phyloP scores from a whole-genome alignment of 768 basidiomycete genomes.

The Panellus pusillus region DNA sequence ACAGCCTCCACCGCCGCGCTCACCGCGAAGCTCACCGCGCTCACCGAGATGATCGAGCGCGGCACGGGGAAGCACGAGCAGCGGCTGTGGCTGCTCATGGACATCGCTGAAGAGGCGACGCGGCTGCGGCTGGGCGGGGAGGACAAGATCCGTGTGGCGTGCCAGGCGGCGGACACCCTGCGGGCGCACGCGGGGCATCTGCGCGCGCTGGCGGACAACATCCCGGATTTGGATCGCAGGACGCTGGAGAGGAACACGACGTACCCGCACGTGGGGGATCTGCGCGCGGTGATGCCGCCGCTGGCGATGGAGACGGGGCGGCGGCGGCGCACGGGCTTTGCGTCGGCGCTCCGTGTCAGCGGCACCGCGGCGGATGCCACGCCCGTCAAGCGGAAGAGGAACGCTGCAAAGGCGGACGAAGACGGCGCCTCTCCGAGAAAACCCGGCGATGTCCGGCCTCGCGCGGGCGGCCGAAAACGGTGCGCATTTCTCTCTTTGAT shows the following conservation, averaged over 20 bases:
- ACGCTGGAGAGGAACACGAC: slow-evolving; percentile 61
- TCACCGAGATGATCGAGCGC: slow-evolving; percentile 77
- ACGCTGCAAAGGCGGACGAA: slow-evolving; percentile 38
- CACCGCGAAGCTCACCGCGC: slow-evolving; percentile 72
- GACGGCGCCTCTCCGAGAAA: slow-evolving; percentile 43
- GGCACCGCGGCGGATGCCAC: slow-evolving; percentile 57
- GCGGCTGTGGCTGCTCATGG: slow-evolving; percentile 82
- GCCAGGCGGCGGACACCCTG: slow-evolving; percentile 87
- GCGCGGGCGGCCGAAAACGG: too few relatives aligned
- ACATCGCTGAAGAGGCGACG: slow-evolving; percentile 90
- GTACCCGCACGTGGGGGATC: slow-evolving; percentile 70
- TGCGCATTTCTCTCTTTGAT: too few relatives aligned
- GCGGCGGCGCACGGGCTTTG: slow-evolving; percentile 55
- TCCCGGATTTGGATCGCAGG: slow-evolving; percentile 64
- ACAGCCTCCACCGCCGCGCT: slow-evolving; percentile 83
- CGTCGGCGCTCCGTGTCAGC: slow-evolving; percentile 42
- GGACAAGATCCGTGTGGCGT: slow-evolving; percentile 87
- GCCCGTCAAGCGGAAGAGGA: slow-evolving; percentile 63
- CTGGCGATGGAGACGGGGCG: slow-evolving; percentile 63
- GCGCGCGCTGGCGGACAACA: slow-evolving; percentile 55
- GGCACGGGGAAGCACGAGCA: slow-evolving; percentile 62
- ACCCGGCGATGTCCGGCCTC: too few relatives aligned
- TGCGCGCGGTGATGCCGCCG: slow-evolving; percentile 65
- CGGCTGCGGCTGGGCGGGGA: too few relatives aligned
- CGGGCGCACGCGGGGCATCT: slow-evolving; percentile 63